Base-by-base conservation (phyloP, 148 eudicot genomes). In the Beta vulgaris region DNA sequence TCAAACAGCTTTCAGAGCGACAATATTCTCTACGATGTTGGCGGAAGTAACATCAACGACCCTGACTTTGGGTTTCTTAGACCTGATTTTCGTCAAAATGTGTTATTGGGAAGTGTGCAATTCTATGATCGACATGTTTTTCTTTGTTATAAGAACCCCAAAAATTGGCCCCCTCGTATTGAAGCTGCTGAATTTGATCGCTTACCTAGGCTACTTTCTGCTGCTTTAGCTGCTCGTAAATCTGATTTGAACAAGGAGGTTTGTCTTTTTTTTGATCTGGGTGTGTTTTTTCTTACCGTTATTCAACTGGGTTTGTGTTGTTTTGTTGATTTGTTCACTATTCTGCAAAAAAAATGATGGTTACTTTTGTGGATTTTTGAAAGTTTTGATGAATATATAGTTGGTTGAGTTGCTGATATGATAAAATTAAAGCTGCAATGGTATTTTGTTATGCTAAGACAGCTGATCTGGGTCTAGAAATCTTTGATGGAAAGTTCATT, bases 171-270 rank as follows among this genome's bases (percentile, higher is more conserved):
- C 7, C 89, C 93, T 3, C 79, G 99, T n/a, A 95, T 95, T 59
- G 93, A 95, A 77, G 99, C 97, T 51, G 96, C 99, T 21, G 99
- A 95, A 79, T 95, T 95, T 76, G 99, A 95, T 91, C 93, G 99
- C 8, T 64, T 95, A 40, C 99, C 99, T 13, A 78, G 99, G 79
- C 87, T 95, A 35, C 90, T 95, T 14, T 87, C 97, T 2, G 99
- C 99, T 62, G 85, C 93, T 68, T 76, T 95, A 65, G 84, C 79
- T 44, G 85, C 93, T 25, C 68, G 89, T 34, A 94, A 90, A 74
- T 77, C 82, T 32, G 84, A 82, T 74, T 75, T 90, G 83, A 83
- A 76, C 23, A 88, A 82, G 39, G 86, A 89, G 96, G 97, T 91
- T 58, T 63, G 70, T 77, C 57, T 71, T 44, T 59, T 46, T 44